Base-by-base conservation (phyloP, 2,329 filamentous ascomycete genomes). In the Stagonosporopsis rhizophila region DNA sequence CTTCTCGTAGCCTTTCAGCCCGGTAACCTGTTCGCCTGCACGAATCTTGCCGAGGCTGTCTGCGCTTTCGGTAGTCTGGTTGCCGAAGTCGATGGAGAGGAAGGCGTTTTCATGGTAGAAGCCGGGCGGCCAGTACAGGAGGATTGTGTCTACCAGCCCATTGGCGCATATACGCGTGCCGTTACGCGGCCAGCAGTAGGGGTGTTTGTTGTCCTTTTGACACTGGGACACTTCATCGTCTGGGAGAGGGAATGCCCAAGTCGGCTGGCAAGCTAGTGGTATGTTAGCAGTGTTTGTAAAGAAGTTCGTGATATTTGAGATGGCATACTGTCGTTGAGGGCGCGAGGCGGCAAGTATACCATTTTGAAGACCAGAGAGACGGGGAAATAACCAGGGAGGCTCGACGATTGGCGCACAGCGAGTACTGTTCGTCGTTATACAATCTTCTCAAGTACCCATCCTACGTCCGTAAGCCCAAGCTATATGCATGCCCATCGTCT, bases 121-220 rank as follows among this genome's bases (percentile, higher is more conserved):
- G 0, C n/a, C 12, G 8, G 42, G 19, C 4, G 65, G 63, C 60
- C 59, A 66, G 40, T n/a, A n/a, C n/a, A 44, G 64, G 53, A 64
- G 49, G 41, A 37, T 12, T 0, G 55, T 19, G 20, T 12, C 9
- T 7, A 35, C 25, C 28, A 19, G 5, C 17, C 34, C 19, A 25
- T 48, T 45, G 14, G 25, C 25, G 49, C 64, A 66, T 39, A 68
- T 61, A 8, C 62, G 52, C 4, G 59, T 62, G 30, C 60, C 58
- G 22, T 66, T 65, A 0, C 56, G 62, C 3, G 65, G 64, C 46
- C 50, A 68, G 56, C 64, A 68, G 44, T 57, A 64, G 19, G 59
- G 44, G n/a, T 57, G 60, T 5, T 56, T 49, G 11, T 55, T 55
- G 22, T 39, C 52, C 27, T 20, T 20, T 53, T 68, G 63, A 34